phyloP scores from a whole-genome alignment of 495 filamentous ascomycete genomes.

The Penicillium canescens region DNA sequence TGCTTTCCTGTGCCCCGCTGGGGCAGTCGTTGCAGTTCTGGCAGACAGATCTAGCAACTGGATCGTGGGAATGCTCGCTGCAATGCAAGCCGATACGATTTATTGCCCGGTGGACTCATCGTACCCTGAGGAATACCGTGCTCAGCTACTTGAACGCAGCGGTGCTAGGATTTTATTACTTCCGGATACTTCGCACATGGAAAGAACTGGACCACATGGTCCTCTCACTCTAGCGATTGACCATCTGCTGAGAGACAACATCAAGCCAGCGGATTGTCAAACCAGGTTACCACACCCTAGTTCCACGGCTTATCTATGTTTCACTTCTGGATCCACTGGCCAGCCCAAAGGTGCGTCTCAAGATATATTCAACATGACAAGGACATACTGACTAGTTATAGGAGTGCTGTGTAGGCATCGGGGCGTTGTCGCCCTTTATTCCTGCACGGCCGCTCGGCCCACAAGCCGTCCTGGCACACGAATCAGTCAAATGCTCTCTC shows the following conservation, averaged over 20 bases:
- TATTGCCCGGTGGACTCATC: constrained; percentile 27
- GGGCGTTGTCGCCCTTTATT: background rate
- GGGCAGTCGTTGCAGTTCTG: constrained; percentile 18
- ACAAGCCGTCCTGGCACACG: constrained; percentile 12
- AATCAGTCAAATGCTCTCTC: constrained; percentile 10
- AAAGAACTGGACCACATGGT: background rate
- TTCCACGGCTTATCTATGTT: constrained; percentile 18
- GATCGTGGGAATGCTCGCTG: constrained; percentile 25
- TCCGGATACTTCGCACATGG: background rate
- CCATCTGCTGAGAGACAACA: background rate
- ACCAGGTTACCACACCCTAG: background rate
- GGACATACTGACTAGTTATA: background rate
- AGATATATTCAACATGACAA: background rate
- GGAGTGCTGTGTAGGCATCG: background rate
- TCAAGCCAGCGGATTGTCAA: background rate
- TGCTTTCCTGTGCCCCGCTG: background rate
- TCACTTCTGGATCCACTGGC: constrained; percentile 27
- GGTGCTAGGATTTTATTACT: constrained; percentile 5
- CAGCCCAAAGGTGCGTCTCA: constrained; percentile 16
- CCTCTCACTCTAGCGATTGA: background rate
- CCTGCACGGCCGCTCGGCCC: background rate
- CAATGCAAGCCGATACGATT: constrained; percentile 22
- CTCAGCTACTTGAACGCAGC: constrained; percentile 7
- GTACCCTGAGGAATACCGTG: constrained; percentile 19
- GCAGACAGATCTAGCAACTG: constrained; percentile 28